phyloP scores from a whole-genome alignment of 202 grass and related monocot species.

The Elaeis oleifera region DNA sequence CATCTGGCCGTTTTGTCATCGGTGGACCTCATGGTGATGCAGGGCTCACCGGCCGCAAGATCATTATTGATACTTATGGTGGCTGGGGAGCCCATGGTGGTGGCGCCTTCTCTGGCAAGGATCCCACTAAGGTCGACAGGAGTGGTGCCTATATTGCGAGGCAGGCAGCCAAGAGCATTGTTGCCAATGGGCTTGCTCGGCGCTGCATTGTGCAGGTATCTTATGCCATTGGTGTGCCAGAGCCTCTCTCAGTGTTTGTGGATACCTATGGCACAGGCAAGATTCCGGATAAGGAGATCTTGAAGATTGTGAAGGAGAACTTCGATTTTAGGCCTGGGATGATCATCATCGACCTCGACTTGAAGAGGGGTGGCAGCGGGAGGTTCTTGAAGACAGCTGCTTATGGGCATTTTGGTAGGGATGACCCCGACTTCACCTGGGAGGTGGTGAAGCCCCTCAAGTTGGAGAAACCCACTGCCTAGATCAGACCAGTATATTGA shows the following conservation, averaged over 20 bases:
- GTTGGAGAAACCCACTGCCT: slow-evolving; percentile 30
- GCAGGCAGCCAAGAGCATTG: slow-evolving; percentile 55
- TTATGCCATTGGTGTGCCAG: slow-evolving; percentile 60
- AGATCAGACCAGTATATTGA: not conserved
- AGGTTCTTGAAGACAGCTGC: slow-evolving; percentile 59
- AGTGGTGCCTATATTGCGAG: slow-evolving; percentile 51
- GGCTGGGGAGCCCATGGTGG: slow-evolving; percentile 69
- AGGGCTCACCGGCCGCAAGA: slow-evolving; percentile 63
- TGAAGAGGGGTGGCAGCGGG: slow-evolving; percentile 42
- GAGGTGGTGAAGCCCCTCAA: slow-evolving; percentile 51
- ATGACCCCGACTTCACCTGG: slow-evolving; percentile 57
- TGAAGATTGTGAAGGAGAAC: slow-evolving; percentile 54
- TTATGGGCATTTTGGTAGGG: slow-evolving; percentile 52
- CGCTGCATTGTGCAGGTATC: slow-evolving; percentile 64
- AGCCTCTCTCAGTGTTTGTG: slow-evolving; percentile 55
- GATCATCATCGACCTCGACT: slow-evolving; percentile 58
- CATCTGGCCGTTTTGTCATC: slow-evolving; percentile 65
- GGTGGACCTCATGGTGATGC: slow-evolving; percentile 79
- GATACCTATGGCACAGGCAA: slow-evolving; percentile 60
- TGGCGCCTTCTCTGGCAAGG: slow-evolving; percentile 63
- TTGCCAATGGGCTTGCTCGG: slow-evolving; percentile 42
- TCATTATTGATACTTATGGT: slow-evolving; percentile 67
- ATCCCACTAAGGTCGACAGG: slow-evolving; percentile 65
- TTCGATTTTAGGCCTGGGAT: slow-evolving; percentile 68
- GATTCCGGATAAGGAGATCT: slow-evolving; percentile 47